These are phyloP conservation scores for Hyaloperonospora brassicae DNA, from an alignment of 352 stramenopile species.

Conservation along the genomic window DNA sequence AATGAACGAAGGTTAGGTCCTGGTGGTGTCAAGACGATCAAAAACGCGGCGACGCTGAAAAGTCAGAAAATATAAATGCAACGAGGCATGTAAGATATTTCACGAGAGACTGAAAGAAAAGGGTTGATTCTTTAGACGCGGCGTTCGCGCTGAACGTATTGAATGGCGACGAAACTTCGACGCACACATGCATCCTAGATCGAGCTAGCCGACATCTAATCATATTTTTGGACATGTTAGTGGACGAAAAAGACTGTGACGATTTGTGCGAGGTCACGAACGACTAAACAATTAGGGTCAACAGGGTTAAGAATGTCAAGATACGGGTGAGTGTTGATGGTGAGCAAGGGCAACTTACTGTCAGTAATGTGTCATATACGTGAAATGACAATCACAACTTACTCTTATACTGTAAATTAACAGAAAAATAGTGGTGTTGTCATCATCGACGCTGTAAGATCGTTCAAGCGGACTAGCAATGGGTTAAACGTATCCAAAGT, in stretches of 20 bases:
- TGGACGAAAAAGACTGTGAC: not conserved
- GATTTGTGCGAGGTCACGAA: conserved; percentile 1
- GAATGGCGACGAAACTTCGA: not conserved
- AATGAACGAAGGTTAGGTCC: not conserved
- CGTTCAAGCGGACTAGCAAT: not conserved
- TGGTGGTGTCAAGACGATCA: not conserved
- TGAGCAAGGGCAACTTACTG: not conserved
- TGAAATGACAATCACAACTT: not conserved
- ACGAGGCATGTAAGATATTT: not conserved
- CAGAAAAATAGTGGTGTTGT: not conserved
- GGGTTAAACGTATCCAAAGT: not conserved
- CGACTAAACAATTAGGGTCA: not conserved
- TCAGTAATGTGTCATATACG: conserved; percentile 2
- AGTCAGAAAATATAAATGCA: not conserved
- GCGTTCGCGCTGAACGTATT: not conserved
- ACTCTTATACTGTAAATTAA: conserved; percentile 3
- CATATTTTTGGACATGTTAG: not conserved
- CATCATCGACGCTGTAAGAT: not conserved
- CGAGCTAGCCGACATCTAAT: not conserved
- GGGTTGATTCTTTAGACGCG: not conserved
- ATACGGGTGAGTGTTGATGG: not conserved
- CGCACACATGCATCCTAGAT: not conserved
- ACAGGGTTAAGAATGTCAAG: not conserved
- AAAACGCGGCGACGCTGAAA: not conserved
- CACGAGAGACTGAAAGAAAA: not conserved